Conservation (phyloP, 1,284 basidiomycete genomes). For the Naganishia sp. region DNA sequence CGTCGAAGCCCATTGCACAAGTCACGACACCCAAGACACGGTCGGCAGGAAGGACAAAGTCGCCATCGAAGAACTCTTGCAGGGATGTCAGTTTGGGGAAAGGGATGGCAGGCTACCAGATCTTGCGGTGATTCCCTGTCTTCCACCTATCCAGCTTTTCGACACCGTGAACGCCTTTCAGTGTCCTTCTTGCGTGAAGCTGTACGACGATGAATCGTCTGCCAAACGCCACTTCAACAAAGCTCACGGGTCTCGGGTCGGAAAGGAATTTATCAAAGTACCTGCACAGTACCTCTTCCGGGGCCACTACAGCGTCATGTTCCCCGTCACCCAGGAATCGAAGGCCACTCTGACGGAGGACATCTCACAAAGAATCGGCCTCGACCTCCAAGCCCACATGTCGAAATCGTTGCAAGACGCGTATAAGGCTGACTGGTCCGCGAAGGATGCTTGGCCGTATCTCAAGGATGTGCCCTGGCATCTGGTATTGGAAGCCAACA, state of each 20-base stretch:
- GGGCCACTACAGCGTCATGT: neutral
- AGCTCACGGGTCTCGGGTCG: neutral
- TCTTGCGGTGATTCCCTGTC: neutral
- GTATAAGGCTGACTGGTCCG: neutral
- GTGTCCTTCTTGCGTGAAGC: neutral
- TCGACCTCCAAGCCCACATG: neutral
- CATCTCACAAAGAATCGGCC: neutral
- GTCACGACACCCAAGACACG: neutral
- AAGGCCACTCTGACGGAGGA: neutral
- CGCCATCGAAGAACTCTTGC: neutral
- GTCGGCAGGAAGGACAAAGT: neutral
- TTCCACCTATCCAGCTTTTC: neutral
- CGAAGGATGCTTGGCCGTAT: neutral
- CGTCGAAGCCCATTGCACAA: neutral
- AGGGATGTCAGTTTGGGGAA: neutral
- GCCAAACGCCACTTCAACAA: neutral
- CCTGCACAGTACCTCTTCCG: neutral
- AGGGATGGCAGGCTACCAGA: neutral
- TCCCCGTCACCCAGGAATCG: neutral
- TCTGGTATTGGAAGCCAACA: neutral
- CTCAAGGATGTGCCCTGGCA: neutral
- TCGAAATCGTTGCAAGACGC: neutral
- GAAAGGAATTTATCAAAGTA: neutral
- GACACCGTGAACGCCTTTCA: neutral
- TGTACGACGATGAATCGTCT: neutral